These are phyloP conservation scores for Globisporangium solare DNA, from an alignment of 352 stramenopile genomes.

Conservation along the genomic window DNA sequence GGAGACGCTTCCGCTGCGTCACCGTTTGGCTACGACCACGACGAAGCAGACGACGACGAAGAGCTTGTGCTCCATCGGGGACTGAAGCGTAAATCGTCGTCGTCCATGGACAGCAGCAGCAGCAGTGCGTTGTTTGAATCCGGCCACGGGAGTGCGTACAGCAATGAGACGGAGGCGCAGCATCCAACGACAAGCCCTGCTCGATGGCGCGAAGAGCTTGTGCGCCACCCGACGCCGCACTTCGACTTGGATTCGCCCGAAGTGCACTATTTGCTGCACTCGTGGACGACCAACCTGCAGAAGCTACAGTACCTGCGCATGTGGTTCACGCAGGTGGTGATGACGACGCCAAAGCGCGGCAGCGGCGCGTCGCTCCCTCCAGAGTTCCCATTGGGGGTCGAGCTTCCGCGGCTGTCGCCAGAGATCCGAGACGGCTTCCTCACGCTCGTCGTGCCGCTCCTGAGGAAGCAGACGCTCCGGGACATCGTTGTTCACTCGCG, in stretches of 20 bases:
- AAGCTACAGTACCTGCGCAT: slow-evolving; percentile 66
- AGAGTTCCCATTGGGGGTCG: slow-evolving; percentile 60
- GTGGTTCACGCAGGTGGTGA: slow-evolving; percentile 56
- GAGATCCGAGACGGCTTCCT: slow-evolving; percentile 79
- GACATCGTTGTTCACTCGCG: slow-evolving; percentile 63
- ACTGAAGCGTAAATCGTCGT: background rate
- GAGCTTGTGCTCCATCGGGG: background rate
- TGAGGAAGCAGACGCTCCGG: slow-evolving; percentile 60
- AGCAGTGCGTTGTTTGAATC: background rate
- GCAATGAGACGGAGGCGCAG: slow-evolving; percentile 5
- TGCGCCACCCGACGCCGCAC: slow-evolving; percentile 64
- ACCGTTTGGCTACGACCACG: background rate
- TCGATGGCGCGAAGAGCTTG: slow-evolving; percentile 55
- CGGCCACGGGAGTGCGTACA: slow-evolving; percentile 18
- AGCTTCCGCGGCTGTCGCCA: slow-evolving; percentile 54
- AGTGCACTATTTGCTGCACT: slow-evolving; percentile 59
- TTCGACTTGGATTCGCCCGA: slow-evolving; percentile 75
- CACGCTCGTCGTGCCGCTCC: slow-evolving; percentile 70
- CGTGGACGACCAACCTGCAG: slow-evolving; percentile 61
- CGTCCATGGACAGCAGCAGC: slow-evolving; percentile 7
- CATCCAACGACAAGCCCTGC: background rate
- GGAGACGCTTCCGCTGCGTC: background rate
- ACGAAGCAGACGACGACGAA: background rate
- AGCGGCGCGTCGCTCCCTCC: slow-evolving; percentile 18
- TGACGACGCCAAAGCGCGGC: slow-evolving; percentile 14